phyloP scores from a whole-genome alignment of 1,139 yeast species.

The Hyphopichia pseudoburtonii region DNA sequence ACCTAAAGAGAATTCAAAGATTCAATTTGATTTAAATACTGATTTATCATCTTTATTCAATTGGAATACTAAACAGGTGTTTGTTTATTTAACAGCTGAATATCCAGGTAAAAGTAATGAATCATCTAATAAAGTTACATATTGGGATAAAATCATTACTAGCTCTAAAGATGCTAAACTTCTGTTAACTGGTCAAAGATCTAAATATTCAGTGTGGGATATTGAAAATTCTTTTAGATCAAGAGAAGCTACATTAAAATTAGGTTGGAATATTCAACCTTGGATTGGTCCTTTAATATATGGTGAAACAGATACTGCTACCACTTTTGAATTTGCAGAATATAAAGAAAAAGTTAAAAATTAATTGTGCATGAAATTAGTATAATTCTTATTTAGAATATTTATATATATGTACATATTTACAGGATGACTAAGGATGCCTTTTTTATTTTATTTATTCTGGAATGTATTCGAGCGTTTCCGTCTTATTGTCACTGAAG shows the following conservation, averaged over 20 bases:
- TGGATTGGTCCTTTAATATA: conserved; percentile 75
- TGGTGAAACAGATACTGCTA: conserved; percentile 52
- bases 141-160: conserved; percentile 86
- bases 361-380: not conserved
- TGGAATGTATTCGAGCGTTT: no score
- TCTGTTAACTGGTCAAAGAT: conserved; percentile 49
- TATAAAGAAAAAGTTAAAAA: conserved; percentile 13
- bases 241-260: conserved; percentile 65
- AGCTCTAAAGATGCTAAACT: conserved; percentile 58
- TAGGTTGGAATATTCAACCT: conserved; percentile 95
- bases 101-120: conserved; percentile 62
- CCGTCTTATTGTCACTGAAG: no score
- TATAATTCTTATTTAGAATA: not conserved
- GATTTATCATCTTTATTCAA: conserved; percentile 75
- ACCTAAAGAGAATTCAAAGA: conserved; percentile 77
- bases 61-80: conserved; percentile 96
- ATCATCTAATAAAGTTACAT: conserved; percentile 66
- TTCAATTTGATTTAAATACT: conserved; percentile 69
- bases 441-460: not conserved
- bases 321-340: conserved; percentile 30
- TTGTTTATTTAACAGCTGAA: conserved; percentile 86
- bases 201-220: conserved; percentile 91
- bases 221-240: conserved; percentile 64
- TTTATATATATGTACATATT: conserved; percentile 4
- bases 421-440: not conserved